These are phyloP conservation scores for Cyberlindnera petersonii DNA, from an alignment of 805 yeast genomes.

Conservation along the genomic window DNA sequence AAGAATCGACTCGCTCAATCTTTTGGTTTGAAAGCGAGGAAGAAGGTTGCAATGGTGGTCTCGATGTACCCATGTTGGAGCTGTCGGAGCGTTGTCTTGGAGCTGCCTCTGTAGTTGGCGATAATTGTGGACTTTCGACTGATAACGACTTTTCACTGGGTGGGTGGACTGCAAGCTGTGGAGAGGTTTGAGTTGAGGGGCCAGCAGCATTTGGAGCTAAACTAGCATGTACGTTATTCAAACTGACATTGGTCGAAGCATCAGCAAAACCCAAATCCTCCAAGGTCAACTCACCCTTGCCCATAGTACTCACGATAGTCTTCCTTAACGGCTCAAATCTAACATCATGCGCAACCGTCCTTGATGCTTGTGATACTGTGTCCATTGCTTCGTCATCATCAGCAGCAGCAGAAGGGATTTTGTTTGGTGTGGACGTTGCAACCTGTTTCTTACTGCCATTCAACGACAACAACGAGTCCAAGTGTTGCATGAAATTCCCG, in stretches of 20 bases:
- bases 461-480: constrained; percentile 32
- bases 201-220: too few species aligned
- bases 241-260: not conserved
- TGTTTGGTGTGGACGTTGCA: not conserved
- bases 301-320: constrained; percentile 49
- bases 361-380: constrained; percentile 7
- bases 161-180: constrained; percentile 7
- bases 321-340: constrained; percentile 41
- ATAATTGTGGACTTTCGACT: not conserved
- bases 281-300: constrained; percentile 48
- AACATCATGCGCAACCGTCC: constrained; percentile 27
- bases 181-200: not conserved
- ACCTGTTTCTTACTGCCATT: constrained; percentile 1
- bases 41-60: not conserved
- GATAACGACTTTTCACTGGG: not conserved
- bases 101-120: not conserved
- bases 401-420: not conserved
- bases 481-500: constrained; percentile 33
- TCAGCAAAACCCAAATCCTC: constrained; percentile 28
- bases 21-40: too few species aligned
- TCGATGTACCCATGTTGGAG: too few species aligned
- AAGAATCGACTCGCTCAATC: not conserved
- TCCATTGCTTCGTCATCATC: constrained; percentile 9
- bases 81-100: not conserved
- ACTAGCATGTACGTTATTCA: not conserved